Evolutionary conservation across 495 filamentous ascomycete genomes (phyloP), one percentile per base, ranked within the genome.

Genomic region (Antarctomyces pellizariae): DNA sequence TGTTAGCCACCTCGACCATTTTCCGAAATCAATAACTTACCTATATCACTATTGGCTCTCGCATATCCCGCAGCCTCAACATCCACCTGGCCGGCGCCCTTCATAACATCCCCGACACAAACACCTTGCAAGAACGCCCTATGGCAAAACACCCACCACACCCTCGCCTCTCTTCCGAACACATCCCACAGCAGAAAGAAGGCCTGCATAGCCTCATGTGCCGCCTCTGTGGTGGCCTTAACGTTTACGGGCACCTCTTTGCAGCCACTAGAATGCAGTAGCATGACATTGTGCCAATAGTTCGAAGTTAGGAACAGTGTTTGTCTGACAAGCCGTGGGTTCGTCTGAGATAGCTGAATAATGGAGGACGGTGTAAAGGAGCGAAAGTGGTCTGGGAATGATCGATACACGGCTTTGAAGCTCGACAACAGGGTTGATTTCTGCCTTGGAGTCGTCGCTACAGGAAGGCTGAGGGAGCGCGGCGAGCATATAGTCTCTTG

Each of bases 111-210:
- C 8, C 53, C 54, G 17, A 56, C 52, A 36, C 63, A 56, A 39
- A 71, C 45, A 13, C 67, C 67, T 43, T 75, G 70, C 23, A 74
- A 47, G 41, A 77, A 78, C 0, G 70, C 71, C 8, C 72, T 46
- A 42, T 76, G 71, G 39, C 71, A 67, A 39, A 76, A 76, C 4
- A 75, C 68, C 71, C 71, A 78, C 71, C 72, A 77, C 3, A 75
- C 68, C 24, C 61, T 53, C 6, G 69, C 68, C 43, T 78, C 71
- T 17, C 50, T 49, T 34, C 64, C 59, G 30, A 75, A 67, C 13
- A 71, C 38, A 1, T 43, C 45, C 40, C 64, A 69, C 7, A 77
- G 53, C 15, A 74, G 49, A 47, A 77, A 76, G 35, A 77, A 78
- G 7, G 56, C 41, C 17, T 39, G 29, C 6, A 44, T 44, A 13